Evolutionary conservation across 495 filamentous ascomycete species (phyloP).

Genomic region (Viridothelium virens): DNA sequence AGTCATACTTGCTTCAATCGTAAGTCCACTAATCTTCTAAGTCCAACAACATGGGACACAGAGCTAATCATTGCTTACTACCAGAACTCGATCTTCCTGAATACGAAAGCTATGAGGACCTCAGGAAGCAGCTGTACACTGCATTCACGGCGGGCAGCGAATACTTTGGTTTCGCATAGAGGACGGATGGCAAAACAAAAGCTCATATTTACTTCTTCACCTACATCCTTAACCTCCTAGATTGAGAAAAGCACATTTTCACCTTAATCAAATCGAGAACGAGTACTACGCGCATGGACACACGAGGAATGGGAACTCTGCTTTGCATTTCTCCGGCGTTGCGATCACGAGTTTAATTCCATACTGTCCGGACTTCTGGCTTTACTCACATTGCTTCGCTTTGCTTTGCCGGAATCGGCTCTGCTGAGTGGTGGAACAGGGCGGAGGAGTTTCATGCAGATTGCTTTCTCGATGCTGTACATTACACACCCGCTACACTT

Average conservation of each 20-base stretch:
- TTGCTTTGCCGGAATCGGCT: background rate
- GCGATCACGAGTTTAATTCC: too few relatives aligned
- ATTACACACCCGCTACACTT: background rate
- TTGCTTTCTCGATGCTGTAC: background rate
- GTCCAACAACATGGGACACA: too few relatives aligned
- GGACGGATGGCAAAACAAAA: background rate
- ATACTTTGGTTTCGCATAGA: conserved; percentile 95
- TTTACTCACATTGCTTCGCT: too few relatives aligned
- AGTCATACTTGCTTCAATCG: conserved; percentile 99
- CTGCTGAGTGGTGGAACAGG: background rate
- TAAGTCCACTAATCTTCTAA: conserved; percentile 47
- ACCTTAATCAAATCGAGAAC: background rate
- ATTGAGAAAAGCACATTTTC: background rate
- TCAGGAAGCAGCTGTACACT: conserved; percentile 80
- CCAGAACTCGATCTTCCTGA: conserved; percentile 97
- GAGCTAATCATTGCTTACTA: conserved; percentile 11
- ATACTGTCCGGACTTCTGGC: too few relatives aligned
- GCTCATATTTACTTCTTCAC: background rate
- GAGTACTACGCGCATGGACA: background rate
- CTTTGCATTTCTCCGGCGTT: background rate
- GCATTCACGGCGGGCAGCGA: conserved; percentile 94
- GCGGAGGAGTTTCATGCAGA: background rate
- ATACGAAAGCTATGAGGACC: conserved; percentile 90
- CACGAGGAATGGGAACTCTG: background rate
- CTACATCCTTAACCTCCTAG: background rate